Evolutionary conservation across 805 yeast species (phyloP).

Genomic region (Pichia gijzeniarum): DNA sequence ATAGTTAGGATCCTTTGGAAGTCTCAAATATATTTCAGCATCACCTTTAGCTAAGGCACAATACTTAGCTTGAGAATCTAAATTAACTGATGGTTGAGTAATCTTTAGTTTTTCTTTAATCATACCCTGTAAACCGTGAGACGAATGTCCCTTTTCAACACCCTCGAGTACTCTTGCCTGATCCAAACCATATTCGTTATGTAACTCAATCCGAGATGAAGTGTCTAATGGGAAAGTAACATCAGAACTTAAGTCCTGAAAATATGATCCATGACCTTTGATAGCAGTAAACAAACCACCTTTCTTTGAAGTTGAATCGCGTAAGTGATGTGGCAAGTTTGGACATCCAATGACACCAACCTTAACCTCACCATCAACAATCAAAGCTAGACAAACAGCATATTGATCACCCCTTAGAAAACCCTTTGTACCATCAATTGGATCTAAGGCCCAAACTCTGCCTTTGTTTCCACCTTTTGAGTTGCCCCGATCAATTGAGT

Average conservation of each 20-base stretch:
- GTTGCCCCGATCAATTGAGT: slow-evolving; percentile 72
- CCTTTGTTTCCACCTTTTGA: slow-evolving; percentile 74
- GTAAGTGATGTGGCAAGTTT: slow-evolving; percentile 56
- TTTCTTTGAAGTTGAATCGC: slow-evolving; percentile 31
- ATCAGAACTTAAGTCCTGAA: slow-evolving; percentile 35
- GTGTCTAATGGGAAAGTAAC: slow-evolving; percentile 34
- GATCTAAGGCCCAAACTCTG: slow-evolving; percentile 95
- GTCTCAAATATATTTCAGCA: slow-evolving; percentile 85
- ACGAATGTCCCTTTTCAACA: slow-evolving; percentile 91
- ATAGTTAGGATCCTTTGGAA: slow-evolving; percentile 71
- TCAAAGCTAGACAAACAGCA: slow-evolving; percentile 89
- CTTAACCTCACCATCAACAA: slow-evolving; percentile 77
- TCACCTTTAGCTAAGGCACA: slow-evolving; percentile 86
- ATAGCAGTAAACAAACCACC: slow-evolving; percentile 80
- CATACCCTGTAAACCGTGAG: slow-evolving; percentile 75
- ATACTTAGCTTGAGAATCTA: slow-evolving; percentile 96
- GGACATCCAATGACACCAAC: slow-evolving; percentile 97
- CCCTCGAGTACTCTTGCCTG: slow-evolving; percentile 78
- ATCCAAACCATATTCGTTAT: slow-evolving; percentile 36
- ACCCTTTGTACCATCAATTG: slow-evolving; percentile 97
- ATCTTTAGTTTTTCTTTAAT: slow-evolving; percentile 65
- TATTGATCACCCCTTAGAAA: slow-evolving; percentile 94
- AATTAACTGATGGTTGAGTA: slow-evolving; percentile 51
- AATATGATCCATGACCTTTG: slow-evolving; percentile 60
- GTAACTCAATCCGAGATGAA: slow-evolving; percentile 41